A percentile compares a stretch with the other conserved stretches of the same genome.
phyloP scores from a whole-genome alignment of 1,284 basidiomycete species.

The Takashimella tepidaria region DNA sequence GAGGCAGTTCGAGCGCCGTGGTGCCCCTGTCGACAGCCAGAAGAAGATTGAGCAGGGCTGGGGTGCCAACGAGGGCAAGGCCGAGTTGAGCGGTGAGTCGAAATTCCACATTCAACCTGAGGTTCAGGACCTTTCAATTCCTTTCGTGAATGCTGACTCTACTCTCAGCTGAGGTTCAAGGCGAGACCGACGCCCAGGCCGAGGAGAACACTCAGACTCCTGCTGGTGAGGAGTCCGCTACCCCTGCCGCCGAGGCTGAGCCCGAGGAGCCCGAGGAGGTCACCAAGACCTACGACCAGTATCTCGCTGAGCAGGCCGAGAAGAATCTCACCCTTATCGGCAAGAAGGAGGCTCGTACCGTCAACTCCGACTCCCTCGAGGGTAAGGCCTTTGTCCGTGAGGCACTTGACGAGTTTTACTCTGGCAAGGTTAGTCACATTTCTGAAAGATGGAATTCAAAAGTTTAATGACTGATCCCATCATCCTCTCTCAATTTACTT shows the following conservation, averaged over 20 bases:
- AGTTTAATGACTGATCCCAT: too few species aligned
- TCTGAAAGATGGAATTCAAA: background rate
- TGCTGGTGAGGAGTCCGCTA: conserved; percentile 43
- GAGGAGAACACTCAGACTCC: conserved; percentile 32
- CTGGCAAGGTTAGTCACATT: conserved; percentile 40
- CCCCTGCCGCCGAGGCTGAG: conserved; percentile 26
- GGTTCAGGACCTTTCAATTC: conserved; percentile 15
- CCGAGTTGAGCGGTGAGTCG: conserved; percentile 61
- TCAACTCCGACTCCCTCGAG: conserved; percentile 29
- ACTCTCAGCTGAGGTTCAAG: conserved; percentile 48
- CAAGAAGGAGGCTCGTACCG: conserved; percentile 31
- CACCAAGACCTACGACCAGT: conserved; percentile 55
- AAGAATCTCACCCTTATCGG: conserved; percentile 26
- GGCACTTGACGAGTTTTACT: conserved; percentile 46
- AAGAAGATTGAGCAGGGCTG: conserved; percentile 89
- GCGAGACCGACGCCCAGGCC: conserved; percentile 39
- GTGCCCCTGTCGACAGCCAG: conserved; percentile 66
- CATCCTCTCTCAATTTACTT: background rate
- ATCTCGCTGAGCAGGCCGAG: conserved; percentile 46
- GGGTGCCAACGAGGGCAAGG: conserved; percentile 79
- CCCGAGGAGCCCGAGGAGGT: conserved; percentile 85
- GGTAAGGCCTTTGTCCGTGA: conserved; percentile 42
- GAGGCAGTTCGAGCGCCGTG: conserved; percentile 36
- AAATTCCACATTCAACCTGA: too few species aligned
- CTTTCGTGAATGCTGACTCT: conserved; percentile 20